These are phyloP conservation scores for Apiosordaria backusii DNA, from an alignment of 495 filamentous ascomycete species.

Conservation along the genomic window DNA sequence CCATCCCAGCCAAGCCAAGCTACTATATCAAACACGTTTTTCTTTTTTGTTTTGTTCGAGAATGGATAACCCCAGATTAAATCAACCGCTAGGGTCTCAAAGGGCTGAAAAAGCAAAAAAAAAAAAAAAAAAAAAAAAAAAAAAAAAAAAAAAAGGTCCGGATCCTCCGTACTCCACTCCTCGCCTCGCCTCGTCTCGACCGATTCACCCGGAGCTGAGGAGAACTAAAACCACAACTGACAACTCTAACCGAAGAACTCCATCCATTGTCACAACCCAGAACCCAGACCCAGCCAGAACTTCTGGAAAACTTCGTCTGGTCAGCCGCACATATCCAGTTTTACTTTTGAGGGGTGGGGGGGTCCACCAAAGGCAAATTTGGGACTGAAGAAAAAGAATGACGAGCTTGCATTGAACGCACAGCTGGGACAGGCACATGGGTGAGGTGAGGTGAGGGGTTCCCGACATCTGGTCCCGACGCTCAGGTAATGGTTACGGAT, in stretches of 20 bases:
- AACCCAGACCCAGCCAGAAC: not conserved
- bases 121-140: not conserved
- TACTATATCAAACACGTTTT: not conserved
- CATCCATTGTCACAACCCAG: not conserved
- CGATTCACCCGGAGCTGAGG: not conserved
- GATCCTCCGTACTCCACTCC: not conserved
- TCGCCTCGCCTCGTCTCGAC: too few relatives aligned
- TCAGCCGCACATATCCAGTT: not conserved
- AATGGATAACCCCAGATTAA: not conserved
- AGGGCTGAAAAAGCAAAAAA: not conserved
- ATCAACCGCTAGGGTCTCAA: not conserved
- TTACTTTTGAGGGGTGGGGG: not conserved
- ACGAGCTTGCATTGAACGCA: not conserved
- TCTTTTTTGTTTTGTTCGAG: not conserved
- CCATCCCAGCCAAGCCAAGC: not conserved
- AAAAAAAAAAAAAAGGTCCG: not conserved
- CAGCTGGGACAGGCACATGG: not conserved
- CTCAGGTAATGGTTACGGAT: too few relatives aligned
- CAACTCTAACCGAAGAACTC: not conserved
- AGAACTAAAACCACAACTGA: not conserved
- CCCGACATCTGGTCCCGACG: not conserved
- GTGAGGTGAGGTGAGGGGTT: not conserved
- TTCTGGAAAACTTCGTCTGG: constrained; percentile 2
- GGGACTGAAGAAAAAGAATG: not conserved
- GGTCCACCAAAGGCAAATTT: not conserved